Evolutionary conservation across 1,284 basidiomycete genomes (phyloP).

Genomic region (Apiotrichum laibachii): DNA sequence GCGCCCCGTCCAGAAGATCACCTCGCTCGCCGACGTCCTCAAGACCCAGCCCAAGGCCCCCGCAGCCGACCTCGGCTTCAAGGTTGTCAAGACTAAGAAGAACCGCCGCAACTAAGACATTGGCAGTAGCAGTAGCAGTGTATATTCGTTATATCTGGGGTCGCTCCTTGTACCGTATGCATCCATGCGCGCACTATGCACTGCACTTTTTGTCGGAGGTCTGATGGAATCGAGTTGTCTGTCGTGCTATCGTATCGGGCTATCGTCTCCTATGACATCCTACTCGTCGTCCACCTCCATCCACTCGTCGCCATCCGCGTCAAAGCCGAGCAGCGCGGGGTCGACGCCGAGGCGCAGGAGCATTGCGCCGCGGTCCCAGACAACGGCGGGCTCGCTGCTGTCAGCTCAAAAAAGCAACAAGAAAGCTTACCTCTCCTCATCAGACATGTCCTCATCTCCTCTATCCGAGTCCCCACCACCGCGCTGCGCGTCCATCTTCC

Average conservation of each 20-base stretch:
- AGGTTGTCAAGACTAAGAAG: constrained; percentile 90
- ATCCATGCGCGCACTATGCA: constrained; percentile 7
- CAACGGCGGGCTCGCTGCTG: background rate
- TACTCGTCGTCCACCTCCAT: constrained; percentile 14
- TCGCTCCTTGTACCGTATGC: constrained; percentile 2
- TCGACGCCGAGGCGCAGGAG: constrained; percentile 40
- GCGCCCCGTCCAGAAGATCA: constrained; percentile 17
- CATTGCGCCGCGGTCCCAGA: constrained; percentile 44
- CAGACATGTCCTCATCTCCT: background rate
- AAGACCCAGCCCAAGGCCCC: constrained; percentile 77
- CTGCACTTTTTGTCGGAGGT: background rate
- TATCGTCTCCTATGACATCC: no score
- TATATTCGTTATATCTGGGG: background rate
- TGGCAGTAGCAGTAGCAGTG: background rate
- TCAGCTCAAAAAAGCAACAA: background rate
- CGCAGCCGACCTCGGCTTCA: constrained; percentile 77
- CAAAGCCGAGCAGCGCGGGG: constrained; percentile 44
- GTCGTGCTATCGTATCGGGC: background rate
- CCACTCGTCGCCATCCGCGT: constrained; percentile 43
- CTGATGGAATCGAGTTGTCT: no score
- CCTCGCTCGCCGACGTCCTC: constrained; percentile 59
- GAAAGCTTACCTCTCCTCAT: background rate
- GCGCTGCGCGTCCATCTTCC: background rate
- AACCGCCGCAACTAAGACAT: constrained; percentile 50
- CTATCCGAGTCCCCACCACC: background rate